A percentile compares a stretch with the other conserved stretches of the same genome.
Conservation (phyloP, 2,329 filamentous ascomycete genomes). For the Penicillium sp. region DNA sequence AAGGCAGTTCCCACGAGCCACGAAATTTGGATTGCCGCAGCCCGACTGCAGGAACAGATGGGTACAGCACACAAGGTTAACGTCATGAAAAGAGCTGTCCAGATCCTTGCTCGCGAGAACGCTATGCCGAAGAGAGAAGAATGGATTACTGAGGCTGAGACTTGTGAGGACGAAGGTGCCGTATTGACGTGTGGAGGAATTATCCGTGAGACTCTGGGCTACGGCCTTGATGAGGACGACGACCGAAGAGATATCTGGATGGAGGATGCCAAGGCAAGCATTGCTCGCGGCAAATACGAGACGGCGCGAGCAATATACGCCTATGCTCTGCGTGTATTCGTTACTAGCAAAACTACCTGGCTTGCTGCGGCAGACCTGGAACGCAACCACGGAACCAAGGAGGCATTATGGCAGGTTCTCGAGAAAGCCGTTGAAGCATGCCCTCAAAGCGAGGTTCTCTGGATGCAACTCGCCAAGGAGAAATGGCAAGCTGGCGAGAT, state of each 20-base stretch:
- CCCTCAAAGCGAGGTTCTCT: conserved; percentile 83
- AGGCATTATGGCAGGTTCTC: conserved; percentile 76
- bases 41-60: conserved; percentile 83
- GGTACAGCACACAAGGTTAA: conserved; percentile 76
- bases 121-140: conserved; percentile 97
- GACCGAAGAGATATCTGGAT: conserved; percentile 95
- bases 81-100: conserved; percentile 91
- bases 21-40: conserved; percentile 95
- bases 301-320: conserved; percentile 92
- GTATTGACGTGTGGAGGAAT: conserved; percentile 83
- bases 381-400: conserved; percentile 78
- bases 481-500: conserved; percentile 87
- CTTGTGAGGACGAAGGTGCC: conserved; percentile 88
- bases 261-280: conserved; percentile 82
- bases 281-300: conserved; percentile 76
- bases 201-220: conserved; percentile 87
- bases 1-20: conserved; percentile 90
- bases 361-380: conserved; percentile 87
- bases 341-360: conserved; percentile 84
- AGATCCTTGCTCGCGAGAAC: conserved; percentile 81
- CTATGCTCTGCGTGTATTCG: conserved; percentile 84
- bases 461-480: conserved; percentile 94
- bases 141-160: conserved; percentile 93
- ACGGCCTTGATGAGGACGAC: conserved; percentile 90
- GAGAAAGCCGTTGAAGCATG: conserved; percentile 94